phyloP scores from a whole-genome alignment of 257 asterid species.

The Buddleja alternifolia region DNA sequence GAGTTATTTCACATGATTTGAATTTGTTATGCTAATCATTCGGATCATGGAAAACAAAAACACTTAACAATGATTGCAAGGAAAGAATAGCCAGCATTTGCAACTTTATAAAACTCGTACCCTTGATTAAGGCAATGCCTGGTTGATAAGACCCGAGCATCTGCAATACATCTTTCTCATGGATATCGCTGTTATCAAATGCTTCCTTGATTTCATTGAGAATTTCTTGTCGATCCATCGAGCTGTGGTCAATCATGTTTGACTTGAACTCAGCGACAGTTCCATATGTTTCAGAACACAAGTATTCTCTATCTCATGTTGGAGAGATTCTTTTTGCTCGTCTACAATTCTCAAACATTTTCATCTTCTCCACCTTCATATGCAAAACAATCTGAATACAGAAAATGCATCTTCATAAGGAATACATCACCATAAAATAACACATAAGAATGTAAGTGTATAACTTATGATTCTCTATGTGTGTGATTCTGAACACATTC shows the following conservation, averaged over 20 bases:
- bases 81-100: neutral
- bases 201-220: conserved; percentile 5
- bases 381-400: no score
- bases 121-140: conserved; percentile 2
- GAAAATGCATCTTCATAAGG: no score
- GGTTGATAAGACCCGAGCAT: conserved; percentile 26
- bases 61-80: neutral
- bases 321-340: no score
- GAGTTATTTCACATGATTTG: no score
- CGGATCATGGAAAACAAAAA: neutral
- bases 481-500: no score
- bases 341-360: no score
- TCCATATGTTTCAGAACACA: conserved; percentile 4
- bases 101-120: conserved; percentile 9
- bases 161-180: conserved; percentile 20
- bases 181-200: conserved; percentile 17
- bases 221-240: conserved; percentile 17
- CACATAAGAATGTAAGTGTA: no score
- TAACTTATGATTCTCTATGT: no score
- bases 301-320: no score
- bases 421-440: no score
- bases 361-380: no score
- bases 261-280: neutral
- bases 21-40: no score
- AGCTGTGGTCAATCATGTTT: neutral